Evolutionary conservation across 768 basidiomycete species (phyloP).

Genomic region (Lentinula lateritia): DNA sequence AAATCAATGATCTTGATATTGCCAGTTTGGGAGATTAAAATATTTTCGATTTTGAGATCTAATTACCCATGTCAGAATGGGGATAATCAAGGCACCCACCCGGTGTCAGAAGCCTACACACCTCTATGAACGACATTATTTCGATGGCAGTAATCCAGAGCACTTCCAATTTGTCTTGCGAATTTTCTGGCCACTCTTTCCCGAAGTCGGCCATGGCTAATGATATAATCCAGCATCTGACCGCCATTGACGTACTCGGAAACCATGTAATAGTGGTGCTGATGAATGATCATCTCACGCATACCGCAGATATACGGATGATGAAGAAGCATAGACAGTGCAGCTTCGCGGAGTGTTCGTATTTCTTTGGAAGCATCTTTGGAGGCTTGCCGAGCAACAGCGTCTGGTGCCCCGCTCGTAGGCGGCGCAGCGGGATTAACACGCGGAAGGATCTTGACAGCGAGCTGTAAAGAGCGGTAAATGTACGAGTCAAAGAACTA

Average conservation of each 20-base stretch:
- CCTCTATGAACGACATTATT: conserved; percentile 97
- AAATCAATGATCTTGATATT: conserved; percentile 99
- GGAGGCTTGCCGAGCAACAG: conserved; percentile 70
- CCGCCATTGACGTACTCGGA: conserved; percentile 99
- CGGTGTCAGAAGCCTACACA: conserved; percentile 20
- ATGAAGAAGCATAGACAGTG: conserved; percentile 90
- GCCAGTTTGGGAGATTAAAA: conserved; percentile 95
- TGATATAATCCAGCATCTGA: conserved; percentile 99
- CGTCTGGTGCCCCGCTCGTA: conserved; percentile 43
- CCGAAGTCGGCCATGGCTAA: conserved; percentile 91
- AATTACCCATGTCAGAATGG: neutral
- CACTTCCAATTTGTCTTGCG: conserved; percentile 93
- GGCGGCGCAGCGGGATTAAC: conserved; percentile 58
- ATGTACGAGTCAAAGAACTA: conserved; percentile 9
- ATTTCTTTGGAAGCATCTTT: conserved; percentile 96
- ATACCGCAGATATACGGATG: conserved; percentile 99
- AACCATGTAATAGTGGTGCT: conserved; percentile 99
- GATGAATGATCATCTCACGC: conserved; percentile 97
- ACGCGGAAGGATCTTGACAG: conserved; percentile 98
- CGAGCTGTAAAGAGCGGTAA: conserved; percentile 51
- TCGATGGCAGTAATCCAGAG: conserved; percentile 93
- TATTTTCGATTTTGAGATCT: conserved; percentile 99
- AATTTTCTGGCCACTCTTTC: conserved; percentile 97
- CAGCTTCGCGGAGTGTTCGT: conserved; percentile 92
- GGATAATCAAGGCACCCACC: neutral